Base-by-base conservation (phyloP, 208 protist species). In the Leishmania arabica region DNA sequence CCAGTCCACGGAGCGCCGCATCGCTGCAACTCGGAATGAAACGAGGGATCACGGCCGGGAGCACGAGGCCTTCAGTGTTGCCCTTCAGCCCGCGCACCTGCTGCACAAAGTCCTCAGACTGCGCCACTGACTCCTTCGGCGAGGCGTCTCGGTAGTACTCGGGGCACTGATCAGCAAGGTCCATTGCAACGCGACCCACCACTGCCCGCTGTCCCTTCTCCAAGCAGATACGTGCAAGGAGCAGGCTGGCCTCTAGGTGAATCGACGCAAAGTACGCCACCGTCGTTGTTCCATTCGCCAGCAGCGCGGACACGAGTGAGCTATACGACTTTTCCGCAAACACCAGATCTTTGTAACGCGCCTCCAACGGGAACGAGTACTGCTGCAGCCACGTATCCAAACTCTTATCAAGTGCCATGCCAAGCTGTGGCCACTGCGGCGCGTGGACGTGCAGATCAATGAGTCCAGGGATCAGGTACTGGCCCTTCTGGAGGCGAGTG, bases 391-490 rank as follows among this genome's bases (percentile, higher is more conserved):
- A 99, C 24, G 90, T 75, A 65, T 99, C 83, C 27, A 99, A 86
- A 2, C 88, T 89, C 37, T 88, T 83, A 79, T 98, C 96, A 34
- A 97, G 89, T 27, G 87, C 95, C 77, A 94, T 98, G 0, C 97
- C 98, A 19, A 88, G 78, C 82, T 96, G 96, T 5, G 88, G 87
- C 83, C 96, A 98, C 87, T 98, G 97, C n/a, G 97, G 95, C 0
- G 95, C 97, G 79, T 99, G 98, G 17, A 97, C 89, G 83, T 99
- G 98, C 24, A 95, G 85, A 80, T 99, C 98, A 81, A 99, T 93
- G 27, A 99, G 87, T 15, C 98, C 98, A 49, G 98, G 97, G 42
- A 96, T 86, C 24, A 94, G 72, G 72, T 90, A 96, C 83, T 94
- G 93, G 0, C 83, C 83, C 17, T 82, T 71, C 70, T 79, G 64